These are phyloP conservation scores for Leishmania amazonensis DNA, from an alignment of 208 protist genomes.

Conservation along the genomic window DNA sequence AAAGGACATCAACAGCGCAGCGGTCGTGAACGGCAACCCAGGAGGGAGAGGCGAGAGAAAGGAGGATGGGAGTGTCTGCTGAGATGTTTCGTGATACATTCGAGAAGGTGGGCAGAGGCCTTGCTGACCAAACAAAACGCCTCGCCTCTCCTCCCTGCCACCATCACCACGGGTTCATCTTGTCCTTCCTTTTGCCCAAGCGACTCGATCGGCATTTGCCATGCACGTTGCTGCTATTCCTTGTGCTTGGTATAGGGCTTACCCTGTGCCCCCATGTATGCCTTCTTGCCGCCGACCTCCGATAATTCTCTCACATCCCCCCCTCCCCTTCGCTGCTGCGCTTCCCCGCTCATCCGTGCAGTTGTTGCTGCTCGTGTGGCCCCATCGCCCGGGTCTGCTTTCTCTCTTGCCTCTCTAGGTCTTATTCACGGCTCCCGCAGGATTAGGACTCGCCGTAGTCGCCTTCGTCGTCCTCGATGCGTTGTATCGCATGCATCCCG, in stretches of 20 bases:
- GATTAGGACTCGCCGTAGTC: neutral
- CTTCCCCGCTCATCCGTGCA: neutral
- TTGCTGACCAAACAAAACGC: neutral
- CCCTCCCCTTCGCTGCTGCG: neutral
- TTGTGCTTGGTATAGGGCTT: too few relatives aligned
- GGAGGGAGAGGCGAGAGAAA: neutral
- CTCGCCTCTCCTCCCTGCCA: too few relatives aligned
- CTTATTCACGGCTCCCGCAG: neutral
- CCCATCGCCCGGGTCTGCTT: neutral
- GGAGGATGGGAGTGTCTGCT: neutral
- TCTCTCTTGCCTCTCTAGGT: neutral
- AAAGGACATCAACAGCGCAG: neutral
- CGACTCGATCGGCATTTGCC: too few relatives aligned
- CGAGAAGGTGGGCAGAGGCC: neutral
- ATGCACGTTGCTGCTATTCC: too few relatives aligned
- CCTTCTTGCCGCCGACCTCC: neutral
- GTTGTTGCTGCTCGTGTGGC: neutral
- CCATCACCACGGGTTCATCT: too few relatives aligned
- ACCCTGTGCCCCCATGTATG: neutral
- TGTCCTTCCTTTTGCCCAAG: too few relatives aligned
- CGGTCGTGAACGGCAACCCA: neutral
- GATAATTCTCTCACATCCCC: neutral
- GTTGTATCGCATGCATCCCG: neutral
- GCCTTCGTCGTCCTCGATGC: neutral
- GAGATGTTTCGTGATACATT: neutral